Evolutionary conservation across 2,329 filamentous ascomycete genomes (phyloP), one percentile per base, ranked within the genome.

Genomic region (Aspergillus japonicus): DNA sequence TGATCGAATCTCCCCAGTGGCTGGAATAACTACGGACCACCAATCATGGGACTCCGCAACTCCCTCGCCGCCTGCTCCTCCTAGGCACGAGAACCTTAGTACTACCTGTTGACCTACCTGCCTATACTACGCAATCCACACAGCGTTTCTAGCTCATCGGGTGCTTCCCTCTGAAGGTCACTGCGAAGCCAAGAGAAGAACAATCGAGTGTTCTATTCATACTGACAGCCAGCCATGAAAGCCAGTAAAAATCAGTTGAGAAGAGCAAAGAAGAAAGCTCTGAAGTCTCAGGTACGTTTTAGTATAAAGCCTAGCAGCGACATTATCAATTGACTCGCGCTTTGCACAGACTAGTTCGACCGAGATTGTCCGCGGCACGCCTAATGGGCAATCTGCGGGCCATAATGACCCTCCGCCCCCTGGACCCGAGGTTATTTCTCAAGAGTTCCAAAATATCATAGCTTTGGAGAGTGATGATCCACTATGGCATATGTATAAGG

Each of bases 241-340:
- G 87, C 89, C 81, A 92, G 89, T 75, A 98, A 97, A 82, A 97
- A 97, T 78, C 92, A 96, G 79, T 89, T 93, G 82, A 87, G 92
- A 75, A 88, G 94, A 75, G 90, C 92, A 52, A 93, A 94, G 82
- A 96, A 95, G 85, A 97, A 96, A 87, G 90, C 92, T 70, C 87
- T 91, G 73, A 96, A 96, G 80, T 87, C 87, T 71, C 78, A 85
- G 66, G 79, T 84, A 75, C 80, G 74, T 64, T 8, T 5, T 35
- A 14, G 21, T 51, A 29, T 12, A 12, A 35, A 11, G 31, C 39
- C 26, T 44, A 50, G 49, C 60, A 31, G 23, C 7, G 2, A 51
- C 60, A 48, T 29, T 55, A 51, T 59, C 61, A 49, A 77, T 58
- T 61, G 29, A 52, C 24, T 7, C 4, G 10, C 26, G 33, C 33